Evolutionary conservation across 805 yeast species (phyloP).

Genomic region (Candida awuae): DNA sequence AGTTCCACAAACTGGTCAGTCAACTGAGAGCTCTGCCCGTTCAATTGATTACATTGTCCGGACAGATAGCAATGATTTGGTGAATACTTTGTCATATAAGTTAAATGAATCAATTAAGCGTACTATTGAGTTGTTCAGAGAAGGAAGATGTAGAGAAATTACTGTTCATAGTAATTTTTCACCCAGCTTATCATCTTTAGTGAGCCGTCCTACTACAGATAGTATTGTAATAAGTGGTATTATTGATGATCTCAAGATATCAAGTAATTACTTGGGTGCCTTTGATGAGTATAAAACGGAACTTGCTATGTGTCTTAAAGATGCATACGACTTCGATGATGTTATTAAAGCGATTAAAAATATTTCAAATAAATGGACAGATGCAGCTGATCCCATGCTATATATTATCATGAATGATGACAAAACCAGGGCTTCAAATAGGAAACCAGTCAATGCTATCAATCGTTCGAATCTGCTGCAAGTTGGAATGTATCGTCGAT

Average conservation of each 20-base stretch:
- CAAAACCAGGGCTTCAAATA: slow-evolving; percentile 45
- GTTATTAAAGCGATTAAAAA: slow-evolving; percentile 12
- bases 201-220: slow-evolving; percentile 13
- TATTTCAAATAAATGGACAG: slow-evolving; percentile 21
- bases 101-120: slow-evolving; percentile 29
- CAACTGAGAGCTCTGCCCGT: too few species aligned
- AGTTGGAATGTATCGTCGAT: slow-evolving; percentile 48
- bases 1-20: too few species aligned
- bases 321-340: slow-evolving; percentile 17
- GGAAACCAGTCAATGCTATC: slow-evolving; percentile 31
- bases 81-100: background rate
- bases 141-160: slow-evolving; percentile 56
- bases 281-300: slow-evolving; percentile 20
- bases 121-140: slow-evolving; percentile 33
- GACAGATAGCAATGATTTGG: background rate
- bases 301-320: slow-evolving; percentile 5
- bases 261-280: slow-evolving; percentile 14
- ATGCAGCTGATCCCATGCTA: slow-evolving; percentile 17
- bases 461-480: slow-evolving; percentile 41
- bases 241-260: slow-evolving; percentile 41
- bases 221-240: slow-evolving; percentile 54
- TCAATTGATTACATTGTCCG: too few species aligned
- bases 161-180: slow-evolving; percentile 43
- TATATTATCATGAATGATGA: slow-evolving; percentile 44
- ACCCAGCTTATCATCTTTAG: slow-evolving; percentile 6